Percentiles rank a stretch among this genome's conserved stretches.
Conservation (phyloP, 139 green algal genomes). For the Coelastrella sp. region DNA sequence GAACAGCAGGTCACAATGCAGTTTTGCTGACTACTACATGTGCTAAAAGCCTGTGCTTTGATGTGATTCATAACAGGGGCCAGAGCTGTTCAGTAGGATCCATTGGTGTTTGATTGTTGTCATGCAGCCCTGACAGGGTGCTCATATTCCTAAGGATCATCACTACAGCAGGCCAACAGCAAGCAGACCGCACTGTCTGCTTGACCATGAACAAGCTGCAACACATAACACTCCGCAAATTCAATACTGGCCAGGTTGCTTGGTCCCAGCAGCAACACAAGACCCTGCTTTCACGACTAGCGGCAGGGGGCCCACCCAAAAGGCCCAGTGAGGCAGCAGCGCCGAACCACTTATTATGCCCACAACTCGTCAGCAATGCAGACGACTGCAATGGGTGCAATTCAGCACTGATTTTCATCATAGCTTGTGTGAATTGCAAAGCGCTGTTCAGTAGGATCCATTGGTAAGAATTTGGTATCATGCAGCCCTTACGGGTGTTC, state of each 20-base stretch:
- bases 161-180: conserved; percentile 9
- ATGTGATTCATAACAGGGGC: no score
- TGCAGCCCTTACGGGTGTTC: conserved; percentile 19
- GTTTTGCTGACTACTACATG: no score
- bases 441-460: conserved; percentile 54
- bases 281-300: no score
- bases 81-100: conserved; percentile 47
- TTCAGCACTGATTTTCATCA: background rate
- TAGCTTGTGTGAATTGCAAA: no score
- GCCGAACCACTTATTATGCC: no score
- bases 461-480: conserved; percentile 41
- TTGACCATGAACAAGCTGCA: background rate
- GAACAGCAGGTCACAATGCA: no score
- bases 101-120: conserved; percentile 40
- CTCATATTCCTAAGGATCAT: conserved; percentile 34
- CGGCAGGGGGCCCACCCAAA: no score
- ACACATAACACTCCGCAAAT: background rate
- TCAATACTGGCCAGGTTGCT: background rate
- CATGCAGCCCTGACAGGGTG: conserved; percentile 2
- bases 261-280: no score
- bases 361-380: background rate
- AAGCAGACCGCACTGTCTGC: background rate
- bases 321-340: no score
- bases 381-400: background rate
- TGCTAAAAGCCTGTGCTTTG: no score